Conservation (phyloP, 306 rosid genomes). For the Castanospermum australe region DNA sequence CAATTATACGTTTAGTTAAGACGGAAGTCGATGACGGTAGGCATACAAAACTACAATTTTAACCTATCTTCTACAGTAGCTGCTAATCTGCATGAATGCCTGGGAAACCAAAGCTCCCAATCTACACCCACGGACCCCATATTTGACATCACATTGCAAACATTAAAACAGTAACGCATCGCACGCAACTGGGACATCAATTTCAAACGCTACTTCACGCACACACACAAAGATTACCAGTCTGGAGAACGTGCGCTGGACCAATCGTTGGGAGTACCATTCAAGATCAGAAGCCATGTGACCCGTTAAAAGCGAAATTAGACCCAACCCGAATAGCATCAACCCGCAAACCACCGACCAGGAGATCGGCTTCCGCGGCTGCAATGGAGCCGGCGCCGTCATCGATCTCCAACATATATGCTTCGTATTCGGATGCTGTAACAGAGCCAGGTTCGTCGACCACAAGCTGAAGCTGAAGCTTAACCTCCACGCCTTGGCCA, state of each 20-base stretch:
- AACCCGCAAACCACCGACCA: slow-evolving; percentile 82
- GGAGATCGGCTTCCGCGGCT: slow-evolving; percentile 44
- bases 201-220: background rate
- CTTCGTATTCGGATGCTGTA: slow-evolving; percentile 45
- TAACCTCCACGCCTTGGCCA: slow-evolving; percentile 53
- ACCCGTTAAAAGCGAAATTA: slow-evolving; percentile 87
- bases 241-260: slow-evolving; percentile 46
- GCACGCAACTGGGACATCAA: background rate
- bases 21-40: background rate
- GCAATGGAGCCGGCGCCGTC: slow-evolving; percentile 20
- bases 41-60: background rate
- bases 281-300: slow-evolving; percentile 93
- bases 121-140: too few relatives aligned
- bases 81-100: background rate
- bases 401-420: slow-evolving; percentile 56
- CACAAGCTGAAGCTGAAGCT: slow-evolving; percentile 57
- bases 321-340: slow-evolving; percentile 86
- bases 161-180: background rate
- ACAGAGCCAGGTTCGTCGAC: slow-evolving; percentile 60
- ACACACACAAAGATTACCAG: slow-evolving; percentile 34
- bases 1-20: background rate
- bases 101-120: too few relatives aligned
- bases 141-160: background rate
- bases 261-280: slow-evolving; percentile 86
- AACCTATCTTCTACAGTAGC: background rate